Percentiles rank a stretch among this genome's conserved stretches.
phyloP scores from a whole-genome alignment of 1,284 basidiomycete species.

The Mycena sp. region DNA sequence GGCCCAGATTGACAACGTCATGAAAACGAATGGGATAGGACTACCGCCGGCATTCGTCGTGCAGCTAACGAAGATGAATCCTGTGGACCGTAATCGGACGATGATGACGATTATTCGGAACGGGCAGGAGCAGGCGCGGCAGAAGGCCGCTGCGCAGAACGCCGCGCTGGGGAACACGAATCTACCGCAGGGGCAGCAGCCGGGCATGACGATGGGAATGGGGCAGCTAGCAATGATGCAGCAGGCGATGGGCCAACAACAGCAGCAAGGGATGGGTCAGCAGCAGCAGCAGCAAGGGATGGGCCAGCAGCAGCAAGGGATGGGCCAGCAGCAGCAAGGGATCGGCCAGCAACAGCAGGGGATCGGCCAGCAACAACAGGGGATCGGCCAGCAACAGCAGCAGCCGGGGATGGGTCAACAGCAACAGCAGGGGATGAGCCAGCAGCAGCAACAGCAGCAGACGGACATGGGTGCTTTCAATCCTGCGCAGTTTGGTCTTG shows the following conservation, averaged over 20 bases:
- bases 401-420: slow-evolving; percentile 30
- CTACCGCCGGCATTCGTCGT: not conserved
- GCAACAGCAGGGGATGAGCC: slow-evolving; percentile 27
- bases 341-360: slow-evolving; percentile 33
- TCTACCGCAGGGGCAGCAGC: no score
- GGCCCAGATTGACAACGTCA: not conserved
- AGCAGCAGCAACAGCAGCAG: slow-evolving; percentile 36
- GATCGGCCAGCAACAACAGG: slow-evolving; percentile 28
- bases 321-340: slow-evolving; percentile 41
- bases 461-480: slow-evolving; percentile 30
- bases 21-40: not conserved
- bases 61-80: slow-evolving; percentile 9
- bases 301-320: no score
- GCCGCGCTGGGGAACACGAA: no score
- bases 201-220: not conserved
- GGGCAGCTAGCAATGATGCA: slow-evolving; percentile 24
- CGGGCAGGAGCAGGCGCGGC: slow-evolving; percentile 35
- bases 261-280: slow-evolving; percentile 23
- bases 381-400: slow-evolving; percentile 38
- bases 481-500: slow-evolving; percentile 13
- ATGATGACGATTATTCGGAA: slow-evolving; percentile 24
- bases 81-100: slow-evolving; percentile 1
- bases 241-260: not conserved
- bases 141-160: slow-evolving; percentile 37
- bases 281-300: slow-evolving; percentile 36